Conservation (phyloP, 2,329 filamentous ascomycete genomes). For the Paecilomyces niveus region DNA sequence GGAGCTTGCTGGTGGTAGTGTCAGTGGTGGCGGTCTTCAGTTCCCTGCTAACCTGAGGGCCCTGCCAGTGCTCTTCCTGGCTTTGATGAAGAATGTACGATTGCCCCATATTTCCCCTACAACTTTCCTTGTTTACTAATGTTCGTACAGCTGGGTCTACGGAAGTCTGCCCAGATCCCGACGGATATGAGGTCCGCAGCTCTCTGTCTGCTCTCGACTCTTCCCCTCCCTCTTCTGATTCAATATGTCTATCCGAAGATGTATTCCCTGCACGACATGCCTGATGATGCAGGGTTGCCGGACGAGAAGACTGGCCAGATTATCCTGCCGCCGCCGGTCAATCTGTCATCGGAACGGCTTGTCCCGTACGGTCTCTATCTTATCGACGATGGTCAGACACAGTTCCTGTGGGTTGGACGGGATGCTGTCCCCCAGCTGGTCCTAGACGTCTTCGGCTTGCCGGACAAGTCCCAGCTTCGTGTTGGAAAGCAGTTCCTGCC, state of each 20-base stretch:
- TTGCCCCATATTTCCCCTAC: conserved; percentile 7
- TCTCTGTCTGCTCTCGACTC: conserved; percentile 85
- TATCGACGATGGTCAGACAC: conserved; percentile 93
- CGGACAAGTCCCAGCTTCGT: conserved; percentile 75
- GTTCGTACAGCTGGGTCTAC: conserved; percentile 57
- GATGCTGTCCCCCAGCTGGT: conserved; percentile 88
- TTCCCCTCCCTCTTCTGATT: conserved; percentile 81
- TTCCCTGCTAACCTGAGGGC: conserved; percentile 89
- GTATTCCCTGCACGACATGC: conserved; percentile 93
- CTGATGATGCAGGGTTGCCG: conserved; percentile 79
- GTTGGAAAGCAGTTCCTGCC: conserved; percentile 86
- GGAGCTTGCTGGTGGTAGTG: conserved; percentile 90
- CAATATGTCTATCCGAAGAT: conserved; percentile 85
- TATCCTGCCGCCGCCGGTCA: conserved; percentile 72
- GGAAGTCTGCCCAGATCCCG: conserved; percentile 88
- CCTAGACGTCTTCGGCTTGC: conserved; percentile 80
- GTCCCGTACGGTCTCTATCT: conserved; percentile 89
- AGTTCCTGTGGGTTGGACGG: conserved; percentile 93
- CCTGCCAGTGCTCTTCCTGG: conserved; percentile 83
- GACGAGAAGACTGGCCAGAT: conserved; percentile 84
- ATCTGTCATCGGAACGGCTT: conserved; percentile 81
- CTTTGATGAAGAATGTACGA: conserved; percentile 86
- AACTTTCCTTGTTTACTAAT: conserved; percentile 16
- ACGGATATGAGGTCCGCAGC: conserved; percentile 90
- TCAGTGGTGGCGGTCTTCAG: conserved; percentile 84